phyloP scores from a whole-genome alignment of 371 early-diverging fungal genomes.

The Parasitella parasitica region DNA sequence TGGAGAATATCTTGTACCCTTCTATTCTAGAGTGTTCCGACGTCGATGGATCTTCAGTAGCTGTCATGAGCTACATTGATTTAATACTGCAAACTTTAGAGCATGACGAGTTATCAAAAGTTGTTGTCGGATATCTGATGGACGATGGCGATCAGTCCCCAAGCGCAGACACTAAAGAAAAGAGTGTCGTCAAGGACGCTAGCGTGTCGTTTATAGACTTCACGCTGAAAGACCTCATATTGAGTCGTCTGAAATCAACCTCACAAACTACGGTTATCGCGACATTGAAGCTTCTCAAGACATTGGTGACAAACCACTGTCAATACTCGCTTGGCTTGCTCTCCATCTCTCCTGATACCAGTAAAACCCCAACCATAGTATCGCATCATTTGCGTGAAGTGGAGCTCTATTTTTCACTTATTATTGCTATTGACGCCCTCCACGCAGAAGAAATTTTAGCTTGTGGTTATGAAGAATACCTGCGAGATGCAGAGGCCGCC shows the following conservation, averaged over 20 bases:
- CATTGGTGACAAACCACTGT: slow-evolving; percentile 77
- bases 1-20: slow-evolving; percentile 86
- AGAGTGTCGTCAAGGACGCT: neutral
- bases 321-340: slow-evolving; percentile 70
- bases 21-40: slow-evolving; percentile 87
- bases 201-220: slow-evolving; percentile 34
- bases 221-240: slow-evolving; percentile 79
- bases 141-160: too few relatives aligned
- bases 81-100: slow-evolving; percentile 73
- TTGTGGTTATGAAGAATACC: slow-evolving; percentile 75
- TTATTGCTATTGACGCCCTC: slow-evolving; percentile 57
- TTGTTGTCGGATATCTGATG: slow-evolving; percentile 77
- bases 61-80: slow-evolving; percentile 87
- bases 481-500: slow-evolving; percentile 71
- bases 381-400: slow-evolving; percentile 70
- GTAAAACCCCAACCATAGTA: slow-evolving; percentile 38
- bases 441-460: slow-evolving; percentile 56
- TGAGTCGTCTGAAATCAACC: slow-evolving; percentile 71
- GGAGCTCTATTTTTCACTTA: slow-evolving; percentile 69
- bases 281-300: slow-evolving; percentile 78
- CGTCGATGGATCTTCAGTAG: slow-evolving; percentile 88
- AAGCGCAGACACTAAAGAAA: too few relatives aligned
- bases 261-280: slow-evolving; percentile 79
- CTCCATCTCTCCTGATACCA: slow-evolving; percentile 58
- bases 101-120: slow-evolving; percentile 73